Evolutionary conservation across 2,329 filamentous ascomycete genomes (phyloP).

Genomic region (Nemania diffusa): DNA sequence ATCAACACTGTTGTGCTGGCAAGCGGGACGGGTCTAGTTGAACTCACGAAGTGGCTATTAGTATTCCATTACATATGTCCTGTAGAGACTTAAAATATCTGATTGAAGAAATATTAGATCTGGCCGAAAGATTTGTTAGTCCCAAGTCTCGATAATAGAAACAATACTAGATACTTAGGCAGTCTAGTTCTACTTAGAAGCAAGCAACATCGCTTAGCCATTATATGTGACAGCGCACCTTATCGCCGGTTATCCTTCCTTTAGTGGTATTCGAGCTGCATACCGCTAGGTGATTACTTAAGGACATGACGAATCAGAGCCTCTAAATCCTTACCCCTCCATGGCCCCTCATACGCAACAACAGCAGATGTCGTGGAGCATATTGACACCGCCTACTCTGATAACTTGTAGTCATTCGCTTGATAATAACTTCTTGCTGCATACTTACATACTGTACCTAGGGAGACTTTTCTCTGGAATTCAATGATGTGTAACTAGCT

Average conservation of each 20-base stretch:
- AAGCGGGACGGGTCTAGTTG: background rate
- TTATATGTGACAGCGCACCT: slow-evolving; percentile 10
- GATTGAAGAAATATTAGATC: background rate
- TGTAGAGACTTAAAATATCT: background rate
- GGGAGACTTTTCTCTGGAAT: background rate
- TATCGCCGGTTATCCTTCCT: slow-evolving; percentile 2
- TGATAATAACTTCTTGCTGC: background rate
- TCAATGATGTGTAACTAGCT: background rate
- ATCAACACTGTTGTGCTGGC: background rate
- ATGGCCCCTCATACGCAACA: background rate
- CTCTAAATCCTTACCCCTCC: slow-evolving; percentile 2
- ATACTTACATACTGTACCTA: background rate
- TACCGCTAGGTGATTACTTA: slow-evolving; percentile 18
- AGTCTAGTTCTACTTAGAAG: background rate
- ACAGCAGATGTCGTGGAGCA: slow-evolving; percentile 16
- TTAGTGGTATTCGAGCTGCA: slow-evolving; percentile 4
- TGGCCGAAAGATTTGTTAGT: background rate
- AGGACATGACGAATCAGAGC: slow-evolving; percentile 19
- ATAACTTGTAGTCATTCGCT: slow-evolving; percentile 11
- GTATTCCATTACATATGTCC: no score
- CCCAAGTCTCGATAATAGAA: background rate
- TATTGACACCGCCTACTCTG: background rate
- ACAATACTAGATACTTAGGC: no score
- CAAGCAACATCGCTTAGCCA: background rate
- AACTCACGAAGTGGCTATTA: background rate